These are phyloP conservation scores for Lasiodiplodia gonubiensis DNA, from an alignment of 2,329 filamentous ascomycete genomes.

Conservation along the genomic window DNA sequence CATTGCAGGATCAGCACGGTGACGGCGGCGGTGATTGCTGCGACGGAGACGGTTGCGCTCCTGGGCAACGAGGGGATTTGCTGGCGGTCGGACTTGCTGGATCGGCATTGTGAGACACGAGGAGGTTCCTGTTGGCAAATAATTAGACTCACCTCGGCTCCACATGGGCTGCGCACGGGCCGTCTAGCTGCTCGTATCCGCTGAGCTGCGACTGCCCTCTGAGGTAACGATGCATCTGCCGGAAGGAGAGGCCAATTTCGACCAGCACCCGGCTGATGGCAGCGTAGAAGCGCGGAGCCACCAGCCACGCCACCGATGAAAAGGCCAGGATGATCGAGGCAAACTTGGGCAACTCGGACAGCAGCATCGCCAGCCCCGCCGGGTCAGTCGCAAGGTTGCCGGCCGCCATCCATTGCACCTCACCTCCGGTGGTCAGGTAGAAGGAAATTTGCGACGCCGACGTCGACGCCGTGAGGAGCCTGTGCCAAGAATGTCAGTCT, in stretches of 20 bases:
- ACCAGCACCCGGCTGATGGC: constrained; percentile 31
- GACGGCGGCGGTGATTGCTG: constrained; percentile 33
- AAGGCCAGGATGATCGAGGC: constrained; percentile 37
- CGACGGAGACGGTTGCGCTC: constrained; percentile 12
- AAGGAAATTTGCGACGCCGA: constrained; percentile 47
- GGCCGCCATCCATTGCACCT: constrained; percentile 47
- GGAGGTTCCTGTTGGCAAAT: neutral
- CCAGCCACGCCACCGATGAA: constrained; percentile 38
- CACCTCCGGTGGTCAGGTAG: constrained; percentile 48
- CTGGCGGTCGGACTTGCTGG: constrained; percentile 5
- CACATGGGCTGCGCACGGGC: constrained; percentile 4
- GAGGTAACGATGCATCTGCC: constrained; percentile 12
- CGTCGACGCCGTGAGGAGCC: constrained; percentile 40
- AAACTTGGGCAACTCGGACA: constrained; percentile 42
- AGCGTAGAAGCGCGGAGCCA: constrained; percentile 40
- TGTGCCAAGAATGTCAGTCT: constrained; percentile 28
- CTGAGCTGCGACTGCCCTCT: constrained; percentile 4
- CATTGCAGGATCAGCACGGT: constrained; percentile 39
- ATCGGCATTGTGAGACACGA: neutral
- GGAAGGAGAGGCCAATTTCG: constrained; percentile 30
- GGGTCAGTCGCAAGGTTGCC: constrained; percentile 45
- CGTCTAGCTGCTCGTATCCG: constrained; percentile 8
- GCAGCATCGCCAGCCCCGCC: constrained; percentile 45
- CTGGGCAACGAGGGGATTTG: constrained; percentile 9
- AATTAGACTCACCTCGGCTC: constrained; percentile 7